Evolutionary conservation across 164 flowering plant genomes (phyloP), one percentile per base, ranked within the genome.

Genomic region (Saururus chinensis): DNA sequence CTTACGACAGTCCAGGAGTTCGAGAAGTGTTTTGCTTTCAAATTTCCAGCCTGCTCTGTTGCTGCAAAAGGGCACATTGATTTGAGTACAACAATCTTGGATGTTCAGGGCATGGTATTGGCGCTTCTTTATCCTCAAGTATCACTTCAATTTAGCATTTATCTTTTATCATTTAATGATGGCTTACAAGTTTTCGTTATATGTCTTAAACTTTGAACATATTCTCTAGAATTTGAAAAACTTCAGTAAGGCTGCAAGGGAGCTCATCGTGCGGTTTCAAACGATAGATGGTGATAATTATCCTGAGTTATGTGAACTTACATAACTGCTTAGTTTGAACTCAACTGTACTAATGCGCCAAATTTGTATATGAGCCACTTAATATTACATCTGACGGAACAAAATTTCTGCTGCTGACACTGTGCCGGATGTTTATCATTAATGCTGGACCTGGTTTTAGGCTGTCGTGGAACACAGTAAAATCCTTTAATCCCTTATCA

Each of bases 391-490:
- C 49, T n/a, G 14, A 20, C 19, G 16, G 5, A 30, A 30, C 0
- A 9, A 9, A 55, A 23, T 12, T 58, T n/a, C 35, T 19, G 55
- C 65, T 74, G 71, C 86, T 88, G 97, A 88, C 97, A 30, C 87
- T 91, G 22, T 71, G 67, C 70, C 89, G 79, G 70, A 88, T 91
- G 98, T 87, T 81, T 72, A 91, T 91, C 71, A 82, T 91, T 78
- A 91, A 91, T 84, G 96, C 98, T 70, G 96, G 98, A 56, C 84
- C 95, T 72, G 96, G 98, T 52, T 91, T 91, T 78, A 79, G 88
- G 77, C 78, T 91, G 60, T 70, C 88, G 13, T 91, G 96, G 98
- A 84, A 72, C 77, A 87, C 96, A 16, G 87, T 91, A 20, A 91
- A 84, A 77, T 64, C 80, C 60, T 87, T 91, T n/a, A n/a, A n/a